Conservation (phyloP, 768 basidiomycete species). For the Russula foetens region DNA sequence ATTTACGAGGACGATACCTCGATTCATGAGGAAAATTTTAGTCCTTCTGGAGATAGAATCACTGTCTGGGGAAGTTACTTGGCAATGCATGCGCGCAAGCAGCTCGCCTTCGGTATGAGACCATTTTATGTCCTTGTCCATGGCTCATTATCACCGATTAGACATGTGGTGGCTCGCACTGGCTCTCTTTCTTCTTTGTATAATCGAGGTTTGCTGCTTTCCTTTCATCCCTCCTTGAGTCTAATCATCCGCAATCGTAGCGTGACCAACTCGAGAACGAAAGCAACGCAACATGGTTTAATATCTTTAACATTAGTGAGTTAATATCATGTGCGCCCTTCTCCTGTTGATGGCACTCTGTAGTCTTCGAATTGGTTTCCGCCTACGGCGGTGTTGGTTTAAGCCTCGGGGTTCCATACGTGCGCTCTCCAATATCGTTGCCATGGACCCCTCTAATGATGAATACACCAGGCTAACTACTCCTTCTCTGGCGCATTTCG, state of each 20-base stretch:
- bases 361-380: slow-evolving; percentile 83
- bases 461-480: slow-evolving; percentile 53
- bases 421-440: slow-evolving; percentile 31
- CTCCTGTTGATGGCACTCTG: neutral
- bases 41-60: slow-evolving; percentile 38
- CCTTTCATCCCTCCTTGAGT: neutral
- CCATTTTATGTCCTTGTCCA: neutral
- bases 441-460: slow-evolving; percentile 11
- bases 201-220: slow-evolving; percentile 64
- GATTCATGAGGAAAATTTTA: slow-evolving; percentile 32
- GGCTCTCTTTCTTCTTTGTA: slow-evolving; percentile 84
- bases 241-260: slow-evolving; percentile 29
- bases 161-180: slow-evolving; percentile 96
- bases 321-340: slow-evolving; percentile 23
- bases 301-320: slow-evolving; percentile 68
- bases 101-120: slow-evolving; percentile 79
- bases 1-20: slow-evolving; percentile 48
- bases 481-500: slow-evolving; percentile 74
- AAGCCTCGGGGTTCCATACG: slow-evolving; percentile 78
- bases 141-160: slow-evolving; percentile 25
- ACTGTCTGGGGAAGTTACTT: slow-evolving; percentile 71
- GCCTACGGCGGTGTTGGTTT: slow-evolving; percentile 88
- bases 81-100: slow-evolving; percentile 73
- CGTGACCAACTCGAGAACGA: slow-evolving; percentile 48
- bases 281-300: slow-evolving; percentile 61